phyloP scores from a whole-genome alignment of 306 rosid species.

The Begonia peltatifolia region DNA sequence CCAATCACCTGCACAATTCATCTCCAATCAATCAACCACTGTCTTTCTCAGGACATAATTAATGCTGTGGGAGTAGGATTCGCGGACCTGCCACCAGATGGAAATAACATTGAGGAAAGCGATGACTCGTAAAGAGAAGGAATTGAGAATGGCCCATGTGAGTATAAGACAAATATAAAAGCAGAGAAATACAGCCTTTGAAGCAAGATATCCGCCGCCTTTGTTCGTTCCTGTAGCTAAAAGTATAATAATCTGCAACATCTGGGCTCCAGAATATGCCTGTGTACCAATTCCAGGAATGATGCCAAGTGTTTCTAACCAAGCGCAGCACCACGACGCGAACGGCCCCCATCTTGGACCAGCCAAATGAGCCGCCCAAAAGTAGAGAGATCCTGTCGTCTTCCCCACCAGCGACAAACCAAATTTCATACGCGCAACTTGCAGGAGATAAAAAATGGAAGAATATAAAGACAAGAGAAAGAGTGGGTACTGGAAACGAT shows the following conservation, averaged over 20 bases:
- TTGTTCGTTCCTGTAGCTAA: conserved; percentile 18
- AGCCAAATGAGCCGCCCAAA: conserved; percentile 21
- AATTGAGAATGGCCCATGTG: conserved; percentile 16
- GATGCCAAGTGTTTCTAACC: conserved; percentile 17
- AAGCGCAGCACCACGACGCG: conserved; percentile 21
- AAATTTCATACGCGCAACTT: too few species aligned
- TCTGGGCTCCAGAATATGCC: conserved; percentile 19
- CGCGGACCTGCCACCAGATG: conserved; percentile 18
- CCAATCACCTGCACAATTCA: conserved; percentile 10
- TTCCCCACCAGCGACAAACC: background rate
- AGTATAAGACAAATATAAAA: conserved; percentile 8
- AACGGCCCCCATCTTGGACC: conserved; percentile 20
- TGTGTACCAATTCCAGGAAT: conserved; percentile 13
- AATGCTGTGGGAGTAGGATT: too few species aligned
- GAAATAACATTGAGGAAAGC: conserved; percentile 17
- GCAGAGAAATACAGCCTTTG: conserved; percentile 11
- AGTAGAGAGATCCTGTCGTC: conserved; percentile 20
- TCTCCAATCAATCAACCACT: too few species aligned
- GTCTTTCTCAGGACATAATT: too few species aligned
- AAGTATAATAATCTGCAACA: conserved; percentile 14
- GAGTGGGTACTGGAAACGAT: conserved; percentile 17
- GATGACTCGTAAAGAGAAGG: conserved; percentile 13
- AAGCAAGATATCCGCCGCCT: conserved; percentile 17
- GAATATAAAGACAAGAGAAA: background rate
- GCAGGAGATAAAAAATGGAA: background rate